Evolutionary conservation across 2,329 filamentous ascomycete species (phyloP), one percentile per base, ranked within the genome.

Genomic region (Colletotrichum higginsianum): DNA sequence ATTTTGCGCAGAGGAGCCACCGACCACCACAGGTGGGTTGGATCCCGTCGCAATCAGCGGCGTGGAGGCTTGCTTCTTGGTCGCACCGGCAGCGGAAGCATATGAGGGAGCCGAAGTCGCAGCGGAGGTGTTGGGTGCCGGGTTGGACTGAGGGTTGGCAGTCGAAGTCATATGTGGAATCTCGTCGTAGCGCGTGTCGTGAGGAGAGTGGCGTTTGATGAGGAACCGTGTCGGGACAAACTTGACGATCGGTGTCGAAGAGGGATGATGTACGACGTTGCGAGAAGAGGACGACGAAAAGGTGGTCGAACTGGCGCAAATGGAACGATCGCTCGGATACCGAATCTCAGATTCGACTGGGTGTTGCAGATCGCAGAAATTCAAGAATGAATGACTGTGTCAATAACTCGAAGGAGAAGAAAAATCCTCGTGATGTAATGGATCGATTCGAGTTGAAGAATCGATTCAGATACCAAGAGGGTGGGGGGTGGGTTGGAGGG

Each of bases 51-150:
- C 88, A 82, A 89, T 86, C 83, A 89, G 81, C 80, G 89, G 88
- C 82, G 88, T 87, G 82, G 88, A 85, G 79, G 86, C 84, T 80
- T 85, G 84, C 86, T 91, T 91, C 86, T 90, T 90, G 75, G 85
- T 84, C 82, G 87, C 86, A 85, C 88, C 86, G 81, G 86, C 90
- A 84, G 90, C 89, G 78, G 89, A 91, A 86, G 90, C 90, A 89
- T 92, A 91, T 81, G 90, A 91, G 81, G 84, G 80, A 82, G 88
- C 85, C 81, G 88, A 86, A 80, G 87, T 84, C 81, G 87, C 85
- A 82, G 87, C 85, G 76, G 81, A 82, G 82, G 84, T 84, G 82
- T 84, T 89, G 79, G 86, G 85, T 86, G 89, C 88, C 88, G 86
- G 82, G 78, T 81, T 86, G 79, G 84, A 86, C 80, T 86, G 85